Percentiles rank a stretch among this genome's conserved stretches.
Conservation (phyloP, 768 basidiomycete species). For the Tylopilus sp. region DNA sequence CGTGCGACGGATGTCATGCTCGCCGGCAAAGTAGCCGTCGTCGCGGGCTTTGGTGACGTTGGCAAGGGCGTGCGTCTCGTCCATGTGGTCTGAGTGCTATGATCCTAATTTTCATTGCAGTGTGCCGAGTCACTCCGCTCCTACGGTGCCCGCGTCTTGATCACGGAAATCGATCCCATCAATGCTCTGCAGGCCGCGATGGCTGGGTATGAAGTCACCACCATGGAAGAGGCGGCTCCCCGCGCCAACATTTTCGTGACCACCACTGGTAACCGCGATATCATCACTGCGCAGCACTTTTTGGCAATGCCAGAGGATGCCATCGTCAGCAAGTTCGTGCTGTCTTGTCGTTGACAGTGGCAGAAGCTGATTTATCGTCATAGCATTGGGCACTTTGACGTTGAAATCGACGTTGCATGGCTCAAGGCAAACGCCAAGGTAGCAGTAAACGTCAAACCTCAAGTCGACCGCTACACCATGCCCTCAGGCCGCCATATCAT, state of each 20-base stretch:
- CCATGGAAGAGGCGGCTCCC: conserved; percentile 96
- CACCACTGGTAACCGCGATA: conserved; percentile 98
- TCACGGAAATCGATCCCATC: conserved; percentile 99
- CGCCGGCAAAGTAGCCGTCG: conserved; percentile 98
- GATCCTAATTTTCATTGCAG: conserved; percentile 37
- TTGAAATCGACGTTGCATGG: conserved; percentile 98
- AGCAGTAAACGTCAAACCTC: conserved; percentile 92
- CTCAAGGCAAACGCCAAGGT: conserved; percentile 88
- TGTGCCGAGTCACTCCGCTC: conserved; percentile 96
- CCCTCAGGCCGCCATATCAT: conserved; percentile 89
- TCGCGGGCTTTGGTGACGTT: conserved; percentile 98
- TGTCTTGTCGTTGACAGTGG: neutral
- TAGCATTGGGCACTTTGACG: conserved; percentile 84
- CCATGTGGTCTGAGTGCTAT: neutral
- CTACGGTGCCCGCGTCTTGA: conserved; percentile 94
- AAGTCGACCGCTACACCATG: conserved; percentile 98
- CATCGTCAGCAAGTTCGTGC: conserved; percentile 92
- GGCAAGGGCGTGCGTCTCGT: conserved; percentile 86
- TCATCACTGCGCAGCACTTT: conserved; percentile 92
- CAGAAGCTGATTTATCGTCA: conserved; percentile 7
- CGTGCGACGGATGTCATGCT: conserved; percentile 99
- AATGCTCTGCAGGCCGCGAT: conserved; percentile 99
- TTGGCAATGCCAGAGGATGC: conserved; percentile 95
- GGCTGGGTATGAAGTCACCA: conserved; percentile 98
- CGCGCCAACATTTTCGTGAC: conserved; percentile 93